phyloP scores from a whole-genome alignment of 345 rosid genomes.

The Moricandia arvensis region DNA sequence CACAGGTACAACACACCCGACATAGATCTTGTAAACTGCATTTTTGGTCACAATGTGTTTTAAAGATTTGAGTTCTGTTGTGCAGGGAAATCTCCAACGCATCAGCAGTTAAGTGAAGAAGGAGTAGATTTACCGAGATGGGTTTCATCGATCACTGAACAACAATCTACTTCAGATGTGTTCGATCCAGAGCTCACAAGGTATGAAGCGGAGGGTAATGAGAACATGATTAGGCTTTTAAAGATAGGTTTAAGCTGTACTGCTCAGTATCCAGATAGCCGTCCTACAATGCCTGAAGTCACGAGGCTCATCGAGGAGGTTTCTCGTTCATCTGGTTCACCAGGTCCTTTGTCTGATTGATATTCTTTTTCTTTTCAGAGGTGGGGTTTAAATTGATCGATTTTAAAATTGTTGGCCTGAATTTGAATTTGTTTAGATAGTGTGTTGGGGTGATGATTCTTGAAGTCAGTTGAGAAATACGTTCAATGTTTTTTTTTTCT shows the following conservation, averaged over 20 bases:
- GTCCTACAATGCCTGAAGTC: constrained; percentile 81
- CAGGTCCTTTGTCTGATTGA: constrained; percentile 36
- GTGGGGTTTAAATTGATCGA: constrained; percentile 32
- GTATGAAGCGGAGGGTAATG: constrained; percentile 65
- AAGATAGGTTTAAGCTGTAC: constrained; percentile 80
- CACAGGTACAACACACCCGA: no score
- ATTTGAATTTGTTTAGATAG: constrained; percentile 28
- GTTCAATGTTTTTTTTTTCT: constrained; percentile 2
- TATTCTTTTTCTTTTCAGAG: background rate
- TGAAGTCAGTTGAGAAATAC: constrained; percentile 17
- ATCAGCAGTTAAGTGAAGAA: constrained; percentile 69
- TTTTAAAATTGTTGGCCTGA: constrained; percentile 29
- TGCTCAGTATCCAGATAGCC: constrained; percentile 67
- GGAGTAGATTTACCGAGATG: constrained; percentile 92
- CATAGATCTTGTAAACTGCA: background rate
- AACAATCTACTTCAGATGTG: constrained; percentile 65
- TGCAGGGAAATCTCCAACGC: constrained; percentile 81
- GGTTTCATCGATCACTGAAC: constrained; percentile 74
- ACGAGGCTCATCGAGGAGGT: constrained; percentile 58
- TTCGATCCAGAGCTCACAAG: constrained; percentile 81
- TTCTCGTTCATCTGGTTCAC: constrained; percentile 41
- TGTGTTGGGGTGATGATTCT: constrained; percentile 15
- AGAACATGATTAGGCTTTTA: constrained; percentile 79
- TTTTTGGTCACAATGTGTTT: constrained; percentile 4
- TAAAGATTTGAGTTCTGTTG: background rate